These are phyloP conservation scores for Komagataea norvegica DNA, from an alignment of 1,139 yeast species.

Conservation along the genomic window DNA sequence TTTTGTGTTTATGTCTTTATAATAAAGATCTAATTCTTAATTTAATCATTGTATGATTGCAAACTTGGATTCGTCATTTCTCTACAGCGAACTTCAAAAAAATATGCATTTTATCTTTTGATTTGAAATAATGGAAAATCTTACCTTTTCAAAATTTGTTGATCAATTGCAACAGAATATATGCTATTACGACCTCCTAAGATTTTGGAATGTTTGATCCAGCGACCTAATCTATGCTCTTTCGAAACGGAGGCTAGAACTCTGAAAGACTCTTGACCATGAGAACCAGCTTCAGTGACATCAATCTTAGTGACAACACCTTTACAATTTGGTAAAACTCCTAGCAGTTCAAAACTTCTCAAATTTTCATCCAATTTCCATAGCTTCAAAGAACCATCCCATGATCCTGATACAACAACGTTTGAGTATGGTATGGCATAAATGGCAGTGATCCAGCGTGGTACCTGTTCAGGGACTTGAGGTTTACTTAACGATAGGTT, in stretches of 20 bases:
- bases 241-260: constrained; percentile 69
- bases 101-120: neutral
- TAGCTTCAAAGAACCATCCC: constrained; percentile 67
- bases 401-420: constrained; percentile 81
- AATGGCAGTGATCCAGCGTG: constrained; percentile 81
- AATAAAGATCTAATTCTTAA: too few species aligned
- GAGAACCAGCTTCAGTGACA: constrained; percentile 52
- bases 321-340: constrained; percentile 51
- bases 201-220: constrained; percentile 43
- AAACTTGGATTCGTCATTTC: too few species aligned
- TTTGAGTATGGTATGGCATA: constrained; percentile 89
- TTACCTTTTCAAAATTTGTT: constrained; percentile 21
- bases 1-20: neutral
- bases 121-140: too few species aligned
- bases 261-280: constrained; percentile 45
- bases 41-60: too few species aligned
- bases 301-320: constrained; percentile 74
- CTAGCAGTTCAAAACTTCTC: constrained; percentile 54
- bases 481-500: constrained; percentile 35
- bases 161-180: constrained; percentile 41
- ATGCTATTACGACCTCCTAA: constrained; percentile 46
- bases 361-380: constrained; percentile 72
- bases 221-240: constrained; percentile 86
- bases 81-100: too few species aligned
- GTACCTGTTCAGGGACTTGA: constrained; percentile 66